Conservation (phyloP, 306 rosid species). For the Corylus heterophylla region DNA sequence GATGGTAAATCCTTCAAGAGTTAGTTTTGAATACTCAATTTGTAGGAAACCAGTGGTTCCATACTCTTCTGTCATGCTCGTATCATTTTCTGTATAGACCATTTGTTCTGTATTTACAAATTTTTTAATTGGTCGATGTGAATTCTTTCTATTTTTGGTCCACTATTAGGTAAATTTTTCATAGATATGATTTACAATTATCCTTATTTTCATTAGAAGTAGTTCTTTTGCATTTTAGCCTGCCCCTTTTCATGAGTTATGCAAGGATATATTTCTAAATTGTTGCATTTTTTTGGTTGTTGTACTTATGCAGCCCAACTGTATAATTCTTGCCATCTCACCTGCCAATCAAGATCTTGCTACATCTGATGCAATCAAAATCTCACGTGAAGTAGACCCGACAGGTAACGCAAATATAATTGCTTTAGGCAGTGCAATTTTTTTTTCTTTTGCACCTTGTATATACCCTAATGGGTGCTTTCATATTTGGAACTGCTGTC, state of each 20-base stretch:
- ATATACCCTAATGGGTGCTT: not conserved
- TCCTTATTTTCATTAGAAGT: not conserved
- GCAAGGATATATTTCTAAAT: constrained; percentile 1
- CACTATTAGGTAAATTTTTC: not conserved
- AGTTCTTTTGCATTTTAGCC: not conserved
- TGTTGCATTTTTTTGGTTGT: constrained; percentile 13
- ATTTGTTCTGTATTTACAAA: not conserved
- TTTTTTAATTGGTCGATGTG: not conserved
- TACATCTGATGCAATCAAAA: constrained; percentile 93
- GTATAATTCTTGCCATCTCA: constrained; percentile 90
- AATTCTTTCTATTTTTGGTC: not conserved
- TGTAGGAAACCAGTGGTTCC: not conserved
- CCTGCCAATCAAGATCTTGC: constrained; percentile 99
- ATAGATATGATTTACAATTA: not conserved
- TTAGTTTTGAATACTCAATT: not conserved
- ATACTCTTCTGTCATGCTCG: not conserved
- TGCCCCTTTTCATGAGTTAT: not conserved
- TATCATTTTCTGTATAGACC: not conserved
- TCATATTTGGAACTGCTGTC: not conserved
- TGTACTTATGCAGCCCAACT: constrained; percentile 68
- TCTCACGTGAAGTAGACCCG: constrained; percentile 95
- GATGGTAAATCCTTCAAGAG: not conserved
- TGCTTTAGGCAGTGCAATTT: not conserved
- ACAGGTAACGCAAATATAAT: constrained; percentile 54
- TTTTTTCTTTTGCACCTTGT: not conserved